These are phyloP conservation scores for Secale cereale DNA, from an alignment of 176 grass and related monocot species.

Conservation along the genomic window DNA sequence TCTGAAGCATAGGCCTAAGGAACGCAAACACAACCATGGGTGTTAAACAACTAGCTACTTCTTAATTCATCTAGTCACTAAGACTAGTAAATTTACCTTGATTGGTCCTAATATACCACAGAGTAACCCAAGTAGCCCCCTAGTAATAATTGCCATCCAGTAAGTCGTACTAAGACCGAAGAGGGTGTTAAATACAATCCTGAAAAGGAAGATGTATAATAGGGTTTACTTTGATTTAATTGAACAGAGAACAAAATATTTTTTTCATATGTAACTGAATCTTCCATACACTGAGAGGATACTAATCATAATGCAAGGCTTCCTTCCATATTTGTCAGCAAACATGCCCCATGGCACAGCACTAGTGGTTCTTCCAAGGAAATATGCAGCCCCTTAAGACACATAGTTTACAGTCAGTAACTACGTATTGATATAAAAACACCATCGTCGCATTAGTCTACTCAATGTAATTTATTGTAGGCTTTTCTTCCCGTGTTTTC, in stretches of 20 bases:
- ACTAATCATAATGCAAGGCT: slow-evolving; percentile 54
- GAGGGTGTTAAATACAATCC: slow-evolving; percentile 51
- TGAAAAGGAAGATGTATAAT: slow-evolving; percentile 7
- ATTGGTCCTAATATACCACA: slow-evolving; percentile 70
- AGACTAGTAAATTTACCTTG: slow-evolving; percentile 30
- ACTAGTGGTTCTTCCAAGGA: slow-evolving; percentile 57
- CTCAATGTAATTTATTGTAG: not conserved
- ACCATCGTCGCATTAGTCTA: not conserved
- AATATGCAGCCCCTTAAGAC: slow-evolving; percentile 54
- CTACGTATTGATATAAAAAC: not conserved
- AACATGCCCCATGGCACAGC: slow-evolving; percentile 65
- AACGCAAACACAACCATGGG: slow-evolving; percentile 13
- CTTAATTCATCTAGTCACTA: not conserved
- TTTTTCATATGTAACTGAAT: not conserved
- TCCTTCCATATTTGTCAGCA: slow-evolving; percentile 73
- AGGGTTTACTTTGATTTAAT: not conserved
- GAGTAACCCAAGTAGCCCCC: slow-evolving; percentile 48
- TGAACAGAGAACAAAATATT: not conserved
- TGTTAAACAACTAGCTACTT: not conserved
- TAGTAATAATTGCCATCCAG: slow-evolving; percentile 63
- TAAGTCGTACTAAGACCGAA: slow-evolving; percentile 68
- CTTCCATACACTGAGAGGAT: slow-evolving; percentile 54
- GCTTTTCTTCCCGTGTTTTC: not conserved
- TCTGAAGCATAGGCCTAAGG: slow-evolving; percentile 75
- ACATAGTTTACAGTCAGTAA: slow-evolving; percentile 7